Evolutionary conservation across 2,329 filamentous ascomycete genomes (phyloP), one percentile per base, ranked within the genome.

Genomic region (Bisporella sp.): DNA sequence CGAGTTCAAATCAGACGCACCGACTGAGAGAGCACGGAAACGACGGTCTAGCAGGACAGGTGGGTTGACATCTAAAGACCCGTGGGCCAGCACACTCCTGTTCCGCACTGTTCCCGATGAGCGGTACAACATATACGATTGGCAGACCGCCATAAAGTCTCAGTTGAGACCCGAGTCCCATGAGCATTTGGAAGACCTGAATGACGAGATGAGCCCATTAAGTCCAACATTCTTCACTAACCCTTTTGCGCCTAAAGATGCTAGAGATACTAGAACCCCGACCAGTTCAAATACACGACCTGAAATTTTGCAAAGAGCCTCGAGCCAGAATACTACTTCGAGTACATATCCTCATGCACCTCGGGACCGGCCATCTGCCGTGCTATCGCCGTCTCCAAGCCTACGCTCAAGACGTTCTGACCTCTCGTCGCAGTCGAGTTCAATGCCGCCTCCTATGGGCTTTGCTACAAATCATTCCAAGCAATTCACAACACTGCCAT

Each of bases 41-140:
- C 76, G 82, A 46, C 74, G 82, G 53, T 85, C 82, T 44, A 85
- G 81, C 57, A 74, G 81, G 53, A 78, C 82, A 4, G 75, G 77
- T 4, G 78, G 77, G 3, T 68, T 85, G 28, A 57, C 61, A 11
- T 57, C 59, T 4, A 64, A 62, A 44, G 62, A 63, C 43, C 54
- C 61, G 2, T 62, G 59, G 57, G 44, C 58, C 9, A 61, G 62
- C 48, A 74, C 73, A 0, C 64, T 85, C 3, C 76, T 76, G 67
- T 84, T 85, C 54, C 78, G 82, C 32, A 68, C 73, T 0, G 68
- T 73, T 12, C 65, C 69, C 4, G 77, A 83, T 13, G 77, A 81
- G 49, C 70, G 71, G 39, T 69, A 71, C 43, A 72, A 70, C 47
- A 71, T 85, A 13, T 72, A 79, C 41, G 80, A 84, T 35, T 85